These are phyloP conservation scores for Penicillium paxilli DNA, from an alignment of 495 filamentous ascomycete genomes.

Conservation along the genomic window DNA sequence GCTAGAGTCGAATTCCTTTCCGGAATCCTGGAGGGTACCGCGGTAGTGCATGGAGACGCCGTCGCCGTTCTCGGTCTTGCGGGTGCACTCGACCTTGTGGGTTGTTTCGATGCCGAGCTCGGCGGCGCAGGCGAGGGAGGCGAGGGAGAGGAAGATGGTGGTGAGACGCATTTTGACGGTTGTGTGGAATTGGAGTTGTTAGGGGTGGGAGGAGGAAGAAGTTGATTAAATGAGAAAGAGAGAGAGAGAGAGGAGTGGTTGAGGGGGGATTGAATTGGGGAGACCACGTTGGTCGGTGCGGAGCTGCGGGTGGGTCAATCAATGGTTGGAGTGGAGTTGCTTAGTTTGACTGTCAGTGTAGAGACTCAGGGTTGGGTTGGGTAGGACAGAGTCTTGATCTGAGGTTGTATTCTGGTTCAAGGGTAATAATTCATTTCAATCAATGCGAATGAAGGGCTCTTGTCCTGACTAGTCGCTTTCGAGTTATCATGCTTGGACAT, in stretches of 20 bases:
- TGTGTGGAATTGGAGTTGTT: neutral
- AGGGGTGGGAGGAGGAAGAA: no score
- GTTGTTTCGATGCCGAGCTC: slow-evolving; percentile 75
- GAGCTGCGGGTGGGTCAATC: neutral
- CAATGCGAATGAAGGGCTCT: no score
- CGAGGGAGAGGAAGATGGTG: slow-evolving; percentile 54
- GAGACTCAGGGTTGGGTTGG: neutral
- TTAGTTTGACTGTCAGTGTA: neutral
- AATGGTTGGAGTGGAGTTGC: neutral
- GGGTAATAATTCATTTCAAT: no score
- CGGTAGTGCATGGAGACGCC: slow-evolving; percentile 83
- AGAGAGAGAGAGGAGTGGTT: neutral
- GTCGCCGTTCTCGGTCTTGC: slow-evolving; percentile 77
- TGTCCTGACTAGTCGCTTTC: no score
- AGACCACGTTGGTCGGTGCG: neutral
- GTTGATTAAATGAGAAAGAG: neutral
- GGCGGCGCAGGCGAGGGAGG: slow-evolving; percentile 46
- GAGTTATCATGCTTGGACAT: no score
- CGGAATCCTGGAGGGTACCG: slow-evolving; percentile 63
- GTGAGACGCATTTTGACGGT: slow-evolving; percentile 32
- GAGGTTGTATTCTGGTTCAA: neutral
- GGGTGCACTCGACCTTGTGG: slow-evolving; percentile 65
- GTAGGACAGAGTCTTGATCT: neutral
- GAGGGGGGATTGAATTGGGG: neutral
- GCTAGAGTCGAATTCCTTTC: slow-evolving; percentile 57